Base-by-base conservation (phyloP, 73 alveolate genomes). In the Paramecium tetraurelia region DNA sequence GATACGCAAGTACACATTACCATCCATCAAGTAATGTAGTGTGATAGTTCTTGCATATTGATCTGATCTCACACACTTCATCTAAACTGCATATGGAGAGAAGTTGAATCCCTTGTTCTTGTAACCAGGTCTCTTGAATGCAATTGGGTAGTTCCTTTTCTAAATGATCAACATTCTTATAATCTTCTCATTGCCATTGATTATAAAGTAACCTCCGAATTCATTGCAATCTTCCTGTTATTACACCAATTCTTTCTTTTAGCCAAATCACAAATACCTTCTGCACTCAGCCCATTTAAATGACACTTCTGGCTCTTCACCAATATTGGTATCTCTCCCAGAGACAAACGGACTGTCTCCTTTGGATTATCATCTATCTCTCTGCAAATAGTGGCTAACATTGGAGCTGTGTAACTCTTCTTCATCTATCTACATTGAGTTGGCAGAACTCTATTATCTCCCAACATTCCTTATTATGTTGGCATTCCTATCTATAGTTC, bases 11-110 rank as follows among this genome's bases (percentile, higher is more conserved):
- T 97, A 94, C 76, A 96, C 93, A 50, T 97, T 94, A n/a, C 99
- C 99, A 95, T 98, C 99, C 77, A 96, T 93, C 35, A 97, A 93
- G 92, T 98, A 98, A 92, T 98, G 99, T 59, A 97, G 94, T 16
- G 99, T 97, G 8, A 97, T 95, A 3, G 99, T 97, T 89, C 98
- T 97, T 1, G 99, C 95, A 86, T 95, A 94, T 70, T 97, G 92
- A 95, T 98, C 99, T 59, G 98, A 99, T 95, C 99, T 97, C 5
- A 98, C 99, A 95, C 99, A 98, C 92, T 98, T 98, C 99, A 97
- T 97, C 89, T 95, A 93, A 48, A 97, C 97, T 22, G 99, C 99
- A 90, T 93, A 97, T 18, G 97, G 99, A 3, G 99, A 95, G 86
- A 97, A 97, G 40, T 95, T 93, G 85, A 95, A 96, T 46, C 98